phyloP scores from a whole-genome alignment of 2,329 filamentous ascomycete genomes.

The Metarhizium sp. region DNA sequence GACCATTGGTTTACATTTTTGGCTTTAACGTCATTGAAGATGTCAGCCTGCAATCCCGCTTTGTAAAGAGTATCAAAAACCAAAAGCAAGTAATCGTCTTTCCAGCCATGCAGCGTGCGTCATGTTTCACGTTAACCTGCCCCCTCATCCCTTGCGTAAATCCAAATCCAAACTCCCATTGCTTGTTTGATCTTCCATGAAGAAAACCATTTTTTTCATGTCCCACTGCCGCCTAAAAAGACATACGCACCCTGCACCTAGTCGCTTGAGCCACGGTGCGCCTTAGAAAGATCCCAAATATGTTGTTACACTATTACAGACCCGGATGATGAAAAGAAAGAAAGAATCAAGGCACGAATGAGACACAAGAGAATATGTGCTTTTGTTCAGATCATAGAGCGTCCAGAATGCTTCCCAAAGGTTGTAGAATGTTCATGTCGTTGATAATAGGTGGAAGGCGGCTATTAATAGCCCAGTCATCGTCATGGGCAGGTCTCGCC shows the following conservation, averaged over 20 bases:
- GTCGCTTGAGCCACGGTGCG: conserved; percentile 6
- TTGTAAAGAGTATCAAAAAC: not conserved
- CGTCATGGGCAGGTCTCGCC: not conserved
- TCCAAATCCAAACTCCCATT: conserved; percentile 17
- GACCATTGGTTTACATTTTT: not conserved
- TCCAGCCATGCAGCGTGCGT: conserved; percentile 5
- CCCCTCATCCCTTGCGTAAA: conserved; percentile 8
- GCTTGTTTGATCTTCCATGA: not conserved
- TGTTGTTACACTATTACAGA: conserved; percentile 22
- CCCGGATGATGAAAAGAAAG: not conserved
- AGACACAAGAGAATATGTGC: not conserved
- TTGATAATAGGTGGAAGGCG: not conserved
- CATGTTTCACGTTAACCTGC: conserved; percentile 11
- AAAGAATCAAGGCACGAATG: not conserved
- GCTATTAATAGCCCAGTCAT: not conserved
- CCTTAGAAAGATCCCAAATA: conserved; percentile 7
- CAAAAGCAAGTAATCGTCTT: not conserved
- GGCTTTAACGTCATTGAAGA: not conserved
- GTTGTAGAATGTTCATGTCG: not conserved
- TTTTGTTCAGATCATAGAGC: not conserved
- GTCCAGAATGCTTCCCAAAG: not conserved
- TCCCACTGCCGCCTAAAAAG: not conserved
- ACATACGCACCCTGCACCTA: not conserved
- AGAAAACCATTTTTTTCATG: conserved; percentile 1
- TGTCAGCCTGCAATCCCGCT: not conserved